Evolutionary conservation across 139 green algal genomes (phyloP), one percentile per base, ranked within the genome.

Genomic region (Pleodorina starrii): DNA sequence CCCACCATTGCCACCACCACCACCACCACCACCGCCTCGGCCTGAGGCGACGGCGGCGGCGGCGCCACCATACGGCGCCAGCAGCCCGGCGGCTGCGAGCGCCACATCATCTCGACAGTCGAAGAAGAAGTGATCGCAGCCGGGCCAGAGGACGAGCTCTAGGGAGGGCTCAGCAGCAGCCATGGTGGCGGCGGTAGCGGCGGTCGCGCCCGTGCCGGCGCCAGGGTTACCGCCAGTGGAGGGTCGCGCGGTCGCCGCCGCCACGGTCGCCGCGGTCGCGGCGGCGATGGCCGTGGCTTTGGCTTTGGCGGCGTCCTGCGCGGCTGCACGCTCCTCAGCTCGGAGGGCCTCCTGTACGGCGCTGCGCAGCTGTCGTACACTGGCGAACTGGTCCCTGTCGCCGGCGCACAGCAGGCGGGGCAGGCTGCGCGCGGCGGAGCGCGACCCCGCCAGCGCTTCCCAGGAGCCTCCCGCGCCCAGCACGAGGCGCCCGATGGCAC

Each of bases 41-140:
- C 50, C 54, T 5, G 25, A 25, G 5, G 54, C 7, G 54, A 25
- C 54, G 29, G 21, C 7, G 54, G 2, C 54, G 29, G 21, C 48
- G 46, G 40, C 40, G 35, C 48, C 29, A 14, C 75, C 16, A 10
- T 36, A 46, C 72, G 19, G 75, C 6, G n/a, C 12, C 9, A 48
- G 10, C 48, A 66, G 43, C 25, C 74, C 44, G 42, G 76, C 32
- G 23, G 78, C 51, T 23, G 38, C 38, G 36, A 85, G 54, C 21
- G 54, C 78, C 23, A n/a, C 54, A 2, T 36, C 29, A 6, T 85
- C 54, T 5, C n/a, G 9, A 51, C 78, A 85, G 36, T 35, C 54
- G 27, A 44, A 36, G 54, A 85, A 85, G 38, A 85, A 85, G 54
- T 85, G 78, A 38, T 85, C 78, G 54, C 78, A 85, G 78, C 51